These are phyloP conservation scores for Calonectria fujianensis DNA, from an alignment of 2,329 filamentous ascomycete species.

Conservation along the genomic window DNA sequence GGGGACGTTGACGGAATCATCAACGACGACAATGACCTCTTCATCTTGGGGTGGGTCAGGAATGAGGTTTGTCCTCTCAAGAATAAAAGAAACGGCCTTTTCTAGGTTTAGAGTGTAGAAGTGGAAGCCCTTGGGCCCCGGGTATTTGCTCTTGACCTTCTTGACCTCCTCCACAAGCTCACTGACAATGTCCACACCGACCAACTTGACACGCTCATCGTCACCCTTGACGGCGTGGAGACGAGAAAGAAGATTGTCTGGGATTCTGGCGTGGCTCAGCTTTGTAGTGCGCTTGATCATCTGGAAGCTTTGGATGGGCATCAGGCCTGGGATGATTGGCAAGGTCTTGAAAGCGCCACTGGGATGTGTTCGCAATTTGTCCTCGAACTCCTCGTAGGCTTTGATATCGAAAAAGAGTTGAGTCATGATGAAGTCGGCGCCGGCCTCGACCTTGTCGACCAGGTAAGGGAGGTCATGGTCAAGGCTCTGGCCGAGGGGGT, in stretches of 20 bases:
- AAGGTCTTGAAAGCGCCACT: constrained; percentile 91
- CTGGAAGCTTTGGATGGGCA: constrained; percentile 98
- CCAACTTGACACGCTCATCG: constrained; percentile 86
- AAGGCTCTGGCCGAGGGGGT: constrained; percentile 80
- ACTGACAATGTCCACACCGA: constrained; percentile 87
- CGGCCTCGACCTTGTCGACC: constrained; percentile 91
- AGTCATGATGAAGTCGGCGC: constrained; percentile 98
- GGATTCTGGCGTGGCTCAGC: constrained; percentile 91
- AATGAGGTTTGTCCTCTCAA: constrained; percentile 91
- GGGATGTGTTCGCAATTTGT: constrained; percentile 83
- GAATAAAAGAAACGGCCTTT: constrained; percentile 94
- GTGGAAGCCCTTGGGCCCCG: constrained; percentile 87
- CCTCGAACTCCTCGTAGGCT: constrained; percentile 88
- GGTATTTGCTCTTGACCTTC: constrained; percentile 73
- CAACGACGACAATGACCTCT: constrained; percentile 68
- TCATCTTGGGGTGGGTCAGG: constrained; percentile 75
- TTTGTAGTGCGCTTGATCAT: constrained; percentile 96
- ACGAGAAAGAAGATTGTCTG: constrained; percentile 80
- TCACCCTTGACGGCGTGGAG: constrained; percentile 85
- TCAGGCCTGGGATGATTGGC: constrained; percentile 93
- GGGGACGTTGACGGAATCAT: constrained; percentile 56
- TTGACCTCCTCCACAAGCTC: constrained; percentile 90
- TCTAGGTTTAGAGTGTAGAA: constrained; percentile 98
- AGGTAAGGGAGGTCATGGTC: constrained; percentile 92
- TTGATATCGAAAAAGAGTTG: constrained; percentile 96